Base-by-base conservation (phyloP, 2,329 filamentous ascomycete genomes). In the Magnaporthiopsis poae region DNA sequence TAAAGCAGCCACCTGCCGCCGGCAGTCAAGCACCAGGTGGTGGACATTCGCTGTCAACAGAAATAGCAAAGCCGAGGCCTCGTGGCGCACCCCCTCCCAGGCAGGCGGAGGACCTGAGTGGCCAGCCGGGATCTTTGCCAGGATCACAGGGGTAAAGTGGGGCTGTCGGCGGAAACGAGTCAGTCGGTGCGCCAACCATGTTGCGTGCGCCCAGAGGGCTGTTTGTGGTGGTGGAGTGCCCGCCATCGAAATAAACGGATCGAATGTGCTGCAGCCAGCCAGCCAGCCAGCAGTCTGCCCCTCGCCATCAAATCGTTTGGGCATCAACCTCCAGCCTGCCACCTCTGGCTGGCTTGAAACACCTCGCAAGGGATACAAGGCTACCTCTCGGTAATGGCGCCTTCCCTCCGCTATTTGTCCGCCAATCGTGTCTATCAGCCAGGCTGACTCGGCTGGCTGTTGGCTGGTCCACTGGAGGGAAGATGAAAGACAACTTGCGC, bases 101-200 rank as follows among this genome's bases (percentile, higher is more conserved):
- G 62, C 62, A 35, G 11, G 11, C 1, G 11, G 33, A 35, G 35
- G 21, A 36, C 46, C 7, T 39, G 35, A 63, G 61, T 63, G 62
- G 62, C 62, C 61, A 63, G 61, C 21, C 33, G 39, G 46, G 7
- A 56, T 56, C 46, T 56, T 56, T 25, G 29, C 12, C 33, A 33
- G 61, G 33, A 62, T 62, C 27, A 62, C 61, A 62, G 61, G 61
- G 61, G 61, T 39, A 62, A 36, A 21, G 61, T 62, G 61, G 61
- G 33, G 61, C 27, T 5, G 15, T 11, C 33, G 35, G 31, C 61
- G 21, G 61, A 62, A 62, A 62, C 29, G 61, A 62, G 33, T 61
- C 27, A 35, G 27, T 33, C 61, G 46, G 21, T 52, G 46, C 46
- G 46, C 46, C 46, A 52, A 52, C 46, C 46, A 56, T n/a, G 46